Evolutionary conservation across 2,329 filamentous ascomycete genomes (phyloP).

Genomic region (Penicillium sp.): DNA sequence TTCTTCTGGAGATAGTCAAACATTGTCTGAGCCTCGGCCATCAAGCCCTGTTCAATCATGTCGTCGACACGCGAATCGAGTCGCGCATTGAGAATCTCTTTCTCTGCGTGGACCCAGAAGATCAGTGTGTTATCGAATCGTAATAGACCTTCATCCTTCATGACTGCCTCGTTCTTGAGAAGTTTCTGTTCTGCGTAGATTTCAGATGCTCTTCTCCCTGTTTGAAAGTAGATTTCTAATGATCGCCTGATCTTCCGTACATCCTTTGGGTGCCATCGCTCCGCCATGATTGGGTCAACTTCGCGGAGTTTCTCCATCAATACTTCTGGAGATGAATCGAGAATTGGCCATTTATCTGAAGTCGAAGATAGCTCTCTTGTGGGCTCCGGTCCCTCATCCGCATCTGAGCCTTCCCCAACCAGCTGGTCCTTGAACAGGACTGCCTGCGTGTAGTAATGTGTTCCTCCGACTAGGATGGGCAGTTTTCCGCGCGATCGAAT

Average conservation of each 20-base stretch:
- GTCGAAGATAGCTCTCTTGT: conserved; percentile 16
- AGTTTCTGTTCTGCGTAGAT: conserved; percentile 76
- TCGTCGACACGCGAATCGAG: conserved; percentile 76
- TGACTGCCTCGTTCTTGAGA: conserved; percentile 23
- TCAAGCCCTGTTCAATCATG: conserved; percentile 69
- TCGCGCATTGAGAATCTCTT: conserved; percentile 64
- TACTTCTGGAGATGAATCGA: conserved; percentile 67
- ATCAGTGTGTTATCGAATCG: conserved; percentile 61
- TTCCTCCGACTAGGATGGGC: conserved; percentile 89
- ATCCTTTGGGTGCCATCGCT: conserved; percentile 92
- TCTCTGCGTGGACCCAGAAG: conserved; percentile 82
- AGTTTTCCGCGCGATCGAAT: conserved; percentile 75
- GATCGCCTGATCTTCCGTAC: conserved; percentile 84
- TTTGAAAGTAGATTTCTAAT: conserved; percentile 83
- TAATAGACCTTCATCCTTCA: conserved; percentile 34
- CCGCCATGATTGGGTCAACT: conserved; percentile 86
- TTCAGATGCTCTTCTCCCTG: conserved; percentile 76
- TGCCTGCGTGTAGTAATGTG: conserved; percentile 91
- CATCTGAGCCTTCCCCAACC: conserved; percentile 41
- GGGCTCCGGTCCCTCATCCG: conserved; percentile 27
- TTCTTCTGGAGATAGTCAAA: conserved; percentile 47
- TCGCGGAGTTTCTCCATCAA: conserved; percentile 71
- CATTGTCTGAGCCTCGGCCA: conserved; percentile 61
- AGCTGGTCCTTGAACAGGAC: conserved; percentile 76
- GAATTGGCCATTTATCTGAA: conserved; percentile 61